Conservation (phyloP, 352 stramenopile genomes). For the Phytophthora syringae region DNA sequence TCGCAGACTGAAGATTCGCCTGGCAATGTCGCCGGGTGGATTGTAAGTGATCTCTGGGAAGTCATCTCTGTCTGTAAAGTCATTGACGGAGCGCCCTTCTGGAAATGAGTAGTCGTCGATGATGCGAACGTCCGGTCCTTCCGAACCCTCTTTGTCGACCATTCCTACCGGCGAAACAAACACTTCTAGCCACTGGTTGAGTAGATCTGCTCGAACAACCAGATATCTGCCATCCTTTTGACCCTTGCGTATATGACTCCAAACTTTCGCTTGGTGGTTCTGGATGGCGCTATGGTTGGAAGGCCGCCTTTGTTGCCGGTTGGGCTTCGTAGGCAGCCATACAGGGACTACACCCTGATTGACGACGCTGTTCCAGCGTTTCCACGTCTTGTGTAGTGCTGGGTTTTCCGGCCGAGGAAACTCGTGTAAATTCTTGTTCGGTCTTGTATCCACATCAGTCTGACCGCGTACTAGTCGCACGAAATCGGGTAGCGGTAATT, state of each 20-base stretch:
- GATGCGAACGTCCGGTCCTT: slow-evolving; percentile 1
- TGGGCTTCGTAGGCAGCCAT: neutral
- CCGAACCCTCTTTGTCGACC: slow-evolving; percentile 2
- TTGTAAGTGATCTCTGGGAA: too few species aligned
- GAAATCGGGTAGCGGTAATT: neutral
- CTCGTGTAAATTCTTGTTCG: slow-evolving; percentile 19
- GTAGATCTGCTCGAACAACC: neutral
- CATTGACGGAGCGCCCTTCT: too few species aligned
- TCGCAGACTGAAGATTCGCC: too few species aligned
- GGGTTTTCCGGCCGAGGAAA: neutral
- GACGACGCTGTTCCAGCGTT: slow-evolving; percentile 8
- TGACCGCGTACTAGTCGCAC: slow-evolving; percentile 11
- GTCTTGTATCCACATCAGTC: neutral
- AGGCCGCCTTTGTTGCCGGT: neutral
- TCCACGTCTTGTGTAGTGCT: neutral
- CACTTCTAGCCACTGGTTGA: neutral
- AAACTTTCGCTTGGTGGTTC: neutral
- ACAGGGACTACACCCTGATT: neutral
- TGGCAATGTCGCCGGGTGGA: too few species aligned
- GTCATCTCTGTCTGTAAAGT: too few species aligned
- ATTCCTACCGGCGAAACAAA: slow-evolving; percentile 4
- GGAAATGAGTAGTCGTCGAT: slow-evolving; percentile 8
- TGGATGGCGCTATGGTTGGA: neutral
- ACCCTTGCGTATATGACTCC: slow-evolving; percentile 7
- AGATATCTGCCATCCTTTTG: slow-evolving; percentile 3